These are phyloP conservation scores for Cronartium quercuum DNA, from an alignment of 1,284 basidiomycete species.

Conservation along the genomic window DNA sequence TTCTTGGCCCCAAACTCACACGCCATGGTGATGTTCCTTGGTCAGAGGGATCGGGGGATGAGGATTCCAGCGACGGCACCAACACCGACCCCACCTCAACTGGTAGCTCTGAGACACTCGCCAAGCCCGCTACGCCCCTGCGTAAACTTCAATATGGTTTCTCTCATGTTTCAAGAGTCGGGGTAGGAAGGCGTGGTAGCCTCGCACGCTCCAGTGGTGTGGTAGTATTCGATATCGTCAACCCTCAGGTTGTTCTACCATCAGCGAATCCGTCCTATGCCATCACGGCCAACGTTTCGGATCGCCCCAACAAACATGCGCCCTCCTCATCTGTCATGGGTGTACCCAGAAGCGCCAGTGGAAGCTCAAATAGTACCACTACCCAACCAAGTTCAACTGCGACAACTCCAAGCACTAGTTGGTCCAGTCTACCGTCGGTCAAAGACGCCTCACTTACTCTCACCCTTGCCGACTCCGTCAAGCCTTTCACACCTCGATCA, in stretches of 20 bases:
- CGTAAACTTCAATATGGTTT: not conserved
- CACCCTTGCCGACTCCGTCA: not conserved
- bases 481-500: not conserved
- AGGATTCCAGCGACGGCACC: not conserved
- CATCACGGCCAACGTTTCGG: not conserved
- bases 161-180: not conserved
- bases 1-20: not conserved
- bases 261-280: not conserved
- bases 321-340: not conserved
- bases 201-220: not conserved
- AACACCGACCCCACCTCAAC: not conserved
- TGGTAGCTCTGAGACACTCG: not conserved
- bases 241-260: not conserved
- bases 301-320: not conserved
- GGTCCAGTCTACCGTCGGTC: not conserved
- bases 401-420: not conserved
- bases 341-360: not conserved
- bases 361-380: not conserved
- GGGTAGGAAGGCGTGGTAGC: not conserved
- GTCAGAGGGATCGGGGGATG: not conserved
- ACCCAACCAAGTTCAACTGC: not conserved
- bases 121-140: not conserved
- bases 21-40: not conserved
- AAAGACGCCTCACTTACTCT: not conserved
- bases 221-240: not conserved